A percentile compares a stretch with the other conserved stretches of the same genome.
Conservation (phyloP, 2,329 filamentous ascomycete genomes). For the Penicillium fuscoglaucum region DNA sequence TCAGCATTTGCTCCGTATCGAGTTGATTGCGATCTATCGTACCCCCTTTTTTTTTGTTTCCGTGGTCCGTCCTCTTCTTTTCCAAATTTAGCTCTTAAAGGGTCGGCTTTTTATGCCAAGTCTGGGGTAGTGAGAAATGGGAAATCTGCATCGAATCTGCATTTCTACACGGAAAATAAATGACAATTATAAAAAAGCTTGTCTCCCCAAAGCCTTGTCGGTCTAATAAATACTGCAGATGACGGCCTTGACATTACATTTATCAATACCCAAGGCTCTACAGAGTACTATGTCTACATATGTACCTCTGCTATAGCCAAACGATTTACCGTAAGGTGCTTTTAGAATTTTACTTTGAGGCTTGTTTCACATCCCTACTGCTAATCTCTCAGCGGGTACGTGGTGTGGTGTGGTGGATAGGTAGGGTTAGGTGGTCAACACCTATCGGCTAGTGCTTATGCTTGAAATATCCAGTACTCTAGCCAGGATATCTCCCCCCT, state of each 20-base stretch:
- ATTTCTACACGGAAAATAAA: no score
- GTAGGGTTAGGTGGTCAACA: no score
- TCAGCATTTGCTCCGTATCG: background rate
- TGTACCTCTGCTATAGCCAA: background rate
- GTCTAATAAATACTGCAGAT: background rate
- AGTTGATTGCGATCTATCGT: background rate
- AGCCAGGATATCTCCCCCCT: background rate
- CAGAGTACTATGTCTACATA: background rate
- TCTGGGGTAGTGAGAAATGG: background rate
- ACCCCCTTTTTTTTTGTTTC: background rate
- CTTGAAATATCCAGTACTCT: background rate
- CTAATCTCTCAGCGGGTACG: background rate
- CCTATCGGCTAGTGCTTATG: background rate
- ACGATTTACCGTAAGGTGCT: no score
- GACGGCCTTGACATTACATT: background rate
- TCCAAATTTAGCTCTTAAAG: background rate
- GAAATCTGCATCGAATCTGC: background rate
- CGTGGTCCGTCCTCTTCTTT: conserved; percentile 2
- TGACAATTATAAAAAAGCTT: background rate
- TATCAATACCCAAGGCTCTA: background rate
- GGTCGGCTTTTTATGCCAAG: background rate
- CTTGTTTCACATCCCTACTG: background rate
- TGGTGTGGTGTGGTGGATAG: background rate
- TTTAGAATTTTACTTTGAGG: background rate
- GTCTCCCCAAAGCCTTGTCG: no score